Percentiles rank a stretch among this genome's conserved stretches.
Conservation (phyloP, 306 rosid genomes). For the Cotoneaster glaucophyllus region DNA sequence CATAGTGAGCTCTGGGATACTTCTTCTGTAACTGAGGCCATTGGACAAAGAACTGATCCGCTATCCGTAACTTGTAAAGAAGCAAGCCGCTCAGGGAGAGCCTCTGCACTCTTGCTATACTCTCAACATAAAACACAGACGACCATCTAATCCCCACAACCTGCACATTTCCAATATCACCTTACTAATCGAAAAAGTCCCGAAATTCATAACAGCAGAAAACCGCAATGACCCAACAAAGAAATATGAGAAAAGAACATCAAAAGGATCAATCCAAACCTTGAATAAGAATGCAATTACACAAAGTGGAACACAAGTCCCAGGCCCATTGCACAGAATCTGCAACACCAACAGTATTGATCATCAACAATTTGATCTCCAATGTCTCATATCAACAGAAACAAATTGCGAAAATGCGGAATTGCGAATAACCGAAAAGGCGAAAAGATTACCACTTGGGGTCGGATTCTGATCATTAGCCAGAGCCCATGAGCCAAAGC, state of each 20-base stretch:
- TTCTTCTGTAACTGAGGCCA: conserved; percentile 73
- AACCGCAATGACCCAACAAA: neutral
- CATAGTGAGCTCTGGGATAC: conserved; percentile 73
- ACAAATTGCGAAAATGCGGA: neutral
- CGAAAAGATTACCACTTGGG: conserved; percentile 69
- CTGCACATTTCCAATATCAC: conserved; percentile 31
- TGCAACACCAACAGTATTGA: conserved; percentile 21
- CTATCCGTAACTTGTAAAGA: conserved; percentile 67
- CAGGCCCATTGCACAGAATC: conserved; percentile 96
- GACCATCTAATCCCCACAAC: conserved; percentile 78
- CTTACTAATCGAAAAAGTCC: conserved; percentile 13
- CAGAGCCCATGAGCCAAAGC: conserved; percentile 65
- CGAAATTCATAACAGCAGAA: neutral
- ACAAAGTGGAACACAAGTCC: conserved; percentile 88
- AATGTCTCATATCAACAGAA: neutral
- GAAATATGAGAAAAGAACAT: neutral
- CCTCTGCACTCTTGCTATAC: conserved; percentile 91
- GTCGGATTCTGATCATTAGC: conserved; percentile 79
- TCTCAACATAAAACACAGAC: conserved; percentile 82
- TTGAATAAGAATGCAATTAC: conserved; percentile 71
- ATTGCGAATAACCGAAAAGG: neutral
- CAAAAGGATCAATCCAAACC: conserved; percentile 33
- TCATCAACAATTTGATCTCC: neutral
- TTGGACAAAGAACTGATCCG: conserved; percentile 87
- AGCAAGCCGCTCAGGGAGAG: conserved; percentile 86